Evolutionary conservation across 768 basidiomycete species (phyloP), one percentile per base, ranked within the genome.

Genomic region (Gyrodon lividus): DNA sequence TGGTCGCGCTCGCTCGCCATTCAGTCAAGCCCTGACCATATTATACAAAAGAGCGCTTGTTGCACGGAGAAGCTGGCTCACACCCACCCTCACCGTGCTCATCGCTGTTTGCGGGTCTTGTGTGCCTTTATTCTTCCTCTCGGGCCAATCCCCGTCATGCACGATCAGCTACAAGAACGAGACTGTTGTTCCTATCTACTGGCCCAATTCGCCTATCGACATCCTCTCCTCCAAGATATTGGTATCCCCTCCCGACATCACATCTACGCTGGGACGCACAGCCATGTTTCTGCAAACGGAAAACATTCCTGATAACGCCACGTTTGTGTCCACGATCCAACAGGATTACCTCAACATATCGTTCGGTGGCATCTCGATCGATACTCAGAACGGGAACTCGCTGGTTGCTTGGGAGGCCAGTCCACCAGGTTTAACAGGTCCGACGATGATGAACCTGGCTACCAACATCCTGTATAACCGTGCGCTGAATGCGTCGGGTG

Each of bases 371-470:
- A 66, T 91, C 23, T 89, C 88, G 0, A 59, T 89, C 12, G 76
- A 89, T 51, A 30, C 69, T 5, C 54, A 72, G 26, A 76, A 78
- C 0, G 77, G 78, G 0, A 63, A 76, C 10, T 69, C 84, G 0
- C 60, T 89, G 38, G 59, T 91, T 28, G 87, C 89, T 22, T 91
- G 87, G 85, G 84, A 90, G 63, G 84, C 81, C 2, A 69, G 74
- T 1, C 71, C 83, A 6, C 83, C 86, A 5, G 82, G 83, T 2
- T 56, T 81, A 6, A 76, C 74, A 16, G 86, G 84, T 4, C 74
- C 78, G 2, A 72, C 78, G 1, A 73, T 89, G 72, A 66, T 91
- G 49, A 92, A 89, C 61, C 63, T 91, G 37, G 82, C 74, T 2
- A 79, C 77, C 5, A 92, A 91, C 59, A 65, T 88, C 10, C 64